phyloP scores from a whole-genome alignment of 257 asterid genomes.

The Solanum clarkiae region DNA sequence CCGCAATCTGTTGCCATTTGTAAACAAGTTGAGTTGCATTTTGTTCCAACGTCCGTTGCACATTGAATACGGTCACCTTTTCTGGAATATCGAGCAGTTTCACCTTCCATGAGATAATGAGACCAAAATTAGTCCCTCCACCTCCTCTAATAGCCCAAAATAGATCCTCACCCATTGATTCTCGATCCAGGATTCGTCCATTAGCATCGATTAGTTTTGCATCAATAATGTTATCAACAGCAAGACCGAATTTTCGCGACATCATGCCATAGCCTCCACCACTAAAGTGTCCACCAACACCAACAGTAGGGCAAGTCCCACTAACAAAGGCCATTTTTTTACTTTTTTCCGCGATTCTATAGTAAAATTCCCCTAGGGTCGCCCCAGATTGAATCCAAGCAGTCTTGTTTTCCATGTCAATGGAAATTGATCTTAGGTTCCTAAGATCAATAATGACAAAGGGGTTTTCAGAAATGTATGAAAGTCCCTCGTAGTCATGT shows the following conservation, averaged over 20 bases:
- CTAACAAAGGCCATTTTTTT: neutral
- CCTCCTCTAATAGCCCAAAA: neutral
- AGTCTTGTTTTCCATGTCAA: neutral
- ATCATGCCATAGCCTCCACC: neutral
- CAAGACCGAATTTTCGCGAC: neutral
- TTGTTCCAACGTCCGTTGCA: neutral
- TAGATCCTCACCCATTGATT: neutral
- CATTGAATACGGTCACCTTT: neutral
- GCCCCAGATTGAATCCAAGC: slow-evolving; percentile 1
- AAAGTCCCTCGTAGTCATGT: neutral
- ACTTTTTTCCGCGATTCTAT: neutral
- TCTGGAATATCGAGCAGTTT: neutral
- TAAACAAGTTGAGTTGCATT: neutral
- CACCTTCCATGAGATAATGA: neutral
- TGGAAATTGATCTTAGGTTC: neutral
- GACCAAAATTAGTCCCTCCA: neutral
- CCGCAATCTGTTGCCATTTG: neutral
- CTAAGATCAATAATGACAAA: neutral
- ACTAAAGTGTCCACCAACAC: neutral
- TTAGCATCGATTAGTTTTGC: neutral
- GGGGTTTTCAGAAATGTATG: neutral
- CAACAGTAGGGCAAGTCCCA: neutral
- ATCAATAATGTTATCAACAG: neutral
- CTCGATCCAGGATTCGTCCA: neutral
- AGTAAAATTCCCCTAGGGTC: neutral